These are phyloP conservation scores for Kregervanrija pseudodelftensis DNA, from an alignment of 805 yeast genomes.

Conservation along the genomic window DNA sequence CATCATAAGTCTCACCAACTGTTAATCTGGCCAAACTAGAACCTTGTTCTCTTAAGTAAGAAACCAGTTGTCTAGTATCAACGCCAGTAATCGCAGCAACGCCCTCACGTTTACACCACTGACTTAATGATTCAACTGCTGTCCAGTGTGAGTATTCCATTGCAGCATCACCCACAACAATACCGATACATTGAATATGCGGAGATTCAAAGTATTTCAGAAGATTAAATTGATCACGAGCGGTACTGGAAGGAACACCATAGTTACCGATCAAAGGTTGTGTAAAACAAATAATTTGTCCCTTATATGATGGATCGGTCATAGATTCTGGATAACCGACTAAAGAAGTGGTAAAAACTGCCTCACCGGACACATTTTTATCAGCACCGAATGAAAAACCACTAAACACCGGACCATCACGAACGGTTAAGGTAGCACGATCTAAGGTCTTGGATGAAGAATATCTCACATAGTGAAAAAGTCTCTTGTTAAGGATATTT, in stretches of 20 bases:
- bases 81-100: constrained; percentile 96
- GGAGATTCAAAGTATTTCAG: constrained; percentile 91
- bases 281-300: constrained; percentile 94
- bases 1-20: constrained; percentile 86
- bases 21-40: constrained; percentile 87
- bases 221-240: constrained; percentile 76
- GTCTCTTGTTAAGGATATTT: too few species aligned
- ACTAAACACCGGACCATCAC: constrained; percentile 87
- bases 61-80: constrained; percentile 91
- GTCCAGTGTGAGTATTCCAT: constrained; percentile 99
- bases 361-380: constrained; percentile 90
- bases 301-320: constrained; percentile 98
- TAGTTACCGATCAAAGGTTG: constrained; percentile 97
- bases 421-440: constrained; percentile 84
- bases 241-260: constrained; percentile 88
- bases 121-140: constrained; percentile 90
- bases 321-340: constrained; percentile 98
- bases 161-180: constrained; percentile 93
- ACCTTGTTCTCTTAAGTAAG: constrained; percentile 92
- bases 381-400: constrained; percentile 97
- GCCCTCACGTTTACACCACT: constrained; percentile 95
- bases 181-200: constrained; percentile 87
- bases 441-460: constrained; percentile 37
- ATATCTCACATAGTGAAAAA: neutral
- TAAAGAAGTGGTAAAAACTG: constrained; percentile 94